Evolutionary conservation across 2,329 filamentous ascomycete genomes (phyloP).

Genomic region (Blastomyces gilchristii): DNA sequence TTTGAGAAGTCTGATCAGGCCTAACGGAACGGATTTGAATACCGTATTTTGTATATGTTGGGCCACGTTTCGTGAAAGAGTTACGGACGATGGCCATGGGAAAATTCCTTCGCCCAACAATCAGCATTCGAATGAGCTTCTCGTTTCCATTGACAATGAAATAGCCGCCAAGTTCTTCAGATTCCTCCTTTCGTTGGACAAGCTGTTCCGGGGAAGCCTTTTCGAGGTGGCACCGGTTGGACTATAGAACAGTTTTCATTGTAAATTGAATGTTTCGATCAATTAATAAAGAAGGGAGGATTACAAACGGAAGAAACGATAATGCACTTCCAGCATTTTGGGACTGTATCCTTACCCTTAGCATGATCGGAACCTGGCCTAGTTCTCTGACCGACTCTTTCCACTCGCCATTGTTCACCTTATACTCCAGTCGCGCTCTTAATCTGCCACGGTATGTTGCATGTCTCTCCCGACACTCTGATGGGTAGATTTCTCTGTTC

Average conservation of each 20-base stretch:
- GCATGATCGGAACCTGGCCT: slow-evolving; percentile 84
- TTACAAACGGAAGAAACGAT: slow-evolving; percentile 12
- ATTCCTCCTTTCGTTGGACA: slow-evolving; percentile 82
- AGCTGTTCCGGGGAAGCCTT: slow-evolving; percentile 72
- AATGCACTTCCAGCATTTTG: not conserved
- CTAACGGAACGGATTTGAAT: slow-evolving; percentile 85
- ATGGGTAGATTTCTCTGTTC: slow-evolving; percentile 76
- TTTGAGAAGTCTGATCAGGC: slow-evolving; percentile 96
- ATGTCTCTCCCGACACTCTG: slow-evolving; percentile 91
- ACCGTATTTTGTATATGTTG: slow-evolving; percentile 79
- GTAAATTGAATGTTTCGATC: not conserved
- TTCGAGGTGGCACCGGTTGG: slow-evolving; percentile 83
- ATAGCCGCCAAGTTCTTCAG: slow-evolving; percentile 91
- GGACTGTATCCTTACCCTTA: slow-evolving; percentile 52
- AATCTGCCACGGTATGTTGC: slow-evolving; percentile 82
- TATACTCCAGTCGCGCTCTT: slow-evolving; percentile 71
- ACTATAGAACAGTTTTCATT: slow-evolving; percentile 41
- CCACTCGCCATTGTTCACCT: slow-evolving; percentile 76
- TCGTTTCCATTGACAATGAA: slow-evolving; percentile 97
- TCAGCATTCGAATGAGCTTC: slow-evolving; percentile 86
- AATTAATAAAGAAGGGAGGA: not conserved
- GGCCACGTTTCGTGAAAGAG: slow-evolving; percentile 79
- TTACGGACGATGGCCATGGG: slow-evolving; percentile 88
- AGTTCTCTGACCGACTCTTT: slow-evolving; percentile 74
- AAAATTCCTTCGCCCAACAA: slow-evolving; percentile 84